Base-by-base conservation (phyloP, 1,139 yeast genomes). In the Candida smagusa region DNA sequence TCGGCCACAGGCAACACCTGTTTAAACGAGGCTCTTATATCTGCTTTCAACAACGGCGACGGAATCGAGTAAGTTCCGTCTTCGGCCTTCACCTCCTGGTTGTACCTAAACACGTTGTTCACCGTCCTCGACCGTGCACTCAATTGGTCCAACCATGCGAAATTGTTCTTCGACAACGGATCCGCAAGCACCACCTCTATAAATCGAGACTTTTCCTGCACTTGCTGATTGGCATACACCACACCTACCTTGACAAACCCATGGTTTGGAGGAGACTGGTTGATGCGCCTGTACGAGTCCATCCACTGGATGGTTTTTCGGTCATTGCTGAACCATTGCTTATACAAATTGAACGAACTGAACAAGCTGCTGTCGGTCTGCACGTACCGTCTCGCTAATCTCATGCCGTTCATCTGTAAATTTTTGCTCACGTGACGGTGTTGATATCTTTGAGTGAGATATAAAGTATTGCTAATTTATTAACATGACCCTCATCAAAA, bases 131-230 rank as follows among this genome's bases (percentile, higher is more conserved):
- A 34, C 36, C 76, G 52, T 2, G 42, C 36, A 4, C 37, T 46
- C 4, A 72, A 43, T 19, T 46, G 37, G 6, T 53, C 37, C 27
- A 61, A 65, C 76, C 76, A 69, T 7, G 27, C 23, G 22, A 52
- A 42, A 39, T 61, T 66, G 9, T 52, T 52, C 6, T 54, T 53
- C 6, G 76, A 59, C 40, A 72, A 55, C 2, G 77, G 76, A 42
- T 72, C 77, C 1, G 75, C 68, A 27, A 72, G 49, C 3, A 71
- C 43, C 0, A 60, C 44, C 37, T 69, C 74, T 3, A 71, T 35
- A 4, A 71, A 33, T 44, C 51, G 63, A 13, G 72, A 61, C 1
- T 43, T 41, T 6, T 35, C 29, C 25, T 52, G 50, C 6, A 50
- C 41, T 3, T 35, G 36, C 6, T 52, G 53, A 40, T 58, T 54